Base-by-base conservation (phyloP, 2,329 filamentous ascomycete genomes). In the Neofusicoccum umdonicola region DNA sequence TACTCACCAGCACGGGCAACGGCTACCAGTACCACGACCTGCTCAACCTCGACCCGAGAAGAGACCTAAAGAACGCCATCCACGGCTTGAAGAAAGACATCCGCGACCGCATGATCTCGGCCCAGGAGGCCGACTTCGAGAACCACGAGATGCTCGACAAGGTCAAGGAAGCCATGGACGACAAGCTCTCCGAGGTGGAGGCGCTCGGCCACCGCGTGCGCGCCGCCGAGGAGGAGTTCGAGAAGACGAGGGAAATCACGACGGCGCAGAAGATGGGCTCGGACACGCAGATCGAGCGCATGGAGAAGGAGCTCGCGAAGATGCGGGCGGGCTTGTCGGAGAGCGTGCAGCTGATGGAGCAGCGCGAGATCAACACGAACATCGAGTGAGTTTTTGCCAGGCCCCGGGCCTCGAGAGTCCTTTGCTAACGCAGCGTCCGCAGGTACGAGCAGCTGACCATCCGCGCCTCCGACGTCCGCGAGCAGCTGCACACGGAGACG, bases 401-500 rank as follows among this genome's bases (percentile, higher is more conserved):
- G 3, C 19, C 4, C 15, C 7, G 58, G 19, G 11, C 2, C 22
- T 3, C 11, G 6, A 1, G 39, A 7, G 4, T 11, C 12, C 31
- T 37, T 19, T 31, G 54, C 64, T 68, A 65, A 66, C 65, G 3
- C 9, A 12, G 3, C 12, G 4, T n/a, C 9, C 37, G 6, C 66
- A 94, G 91, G 73, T 96, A 97, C 74, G 94, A 98, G 74, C 93
- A 97, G 75, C 82, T 98, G 54, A 92, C 90, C n/a, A 86, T 96
- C 63, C 87, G 88, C 37, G 92, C 92, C 54, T 92, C 92, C 68
- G 82, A 91, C 0, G 84, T 98, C 27, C 88, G 95, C n/a, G 95
- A 99, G 77, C 93, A 98, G 76, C 84, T 99, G n/a, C 95, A 99
- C 77, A 97, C 93, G 0, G 93, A 97, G 76, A 92, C 97, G 71